These are phyloP conservation scores for Sclerotinia spermophila DNA, from an alignment of 2,329 filamentous ascomycete genomes.

Conservation along the genomic window DNA sequence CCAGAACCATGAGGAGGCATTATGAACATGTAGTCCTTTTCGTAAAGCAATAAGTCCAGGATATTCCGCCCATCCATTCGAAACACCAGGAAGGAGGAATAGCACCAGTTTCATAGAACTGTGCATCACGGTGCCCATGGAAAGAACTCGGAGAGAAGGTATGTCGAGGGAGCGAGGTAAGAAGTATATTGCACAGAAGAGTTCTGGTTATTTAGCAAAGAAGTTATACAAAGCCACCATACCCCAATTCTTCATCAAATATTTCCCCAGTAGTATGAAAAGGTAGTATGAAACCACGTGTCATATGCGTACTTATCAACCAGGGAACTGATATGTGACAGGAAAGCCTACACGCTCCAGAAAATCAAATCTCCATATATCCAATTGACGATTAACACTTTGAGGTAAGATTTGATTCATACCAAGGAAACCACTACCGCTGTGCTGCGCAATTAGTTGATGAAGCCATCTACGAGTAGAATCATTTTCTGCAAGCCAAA, in stretches of 20 bases:
- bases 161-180: neutral
- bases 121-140: neutral
- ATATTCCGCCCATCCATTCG: neutral
- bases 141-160: neutral
- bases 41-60: neutral
- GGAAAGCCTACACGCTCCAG: neutral
- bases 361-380: neutral
- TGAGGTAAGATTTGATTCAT: constrained; percentile 9
- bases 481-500: constrained; percentile 18
- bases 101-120: neutral
- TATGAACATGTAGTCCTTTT: neutral
- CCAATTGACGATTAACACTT: neutral
- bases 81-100: neutral
- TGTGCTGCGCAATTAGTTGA: neutral
- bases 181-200: neutral
- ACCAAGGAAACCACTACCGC: constrained; percentile 2
- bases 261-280: neutral
- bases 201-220: neutral
- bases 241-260: neutral
- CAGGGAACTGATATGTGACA: neutral
- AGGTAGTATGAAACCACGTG: neutral
- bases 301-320: neutral
- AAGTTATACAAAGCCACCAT: neutral
- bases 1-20: neutral
- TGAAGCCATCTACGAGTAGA: constrained; percentile 7